A percentile compares a stretch with the other conserved stretches of the same genome.
phyloP scores from a whole-genome alignment of 495 filamentous ascomycete genomes.

The Aspergillus indologenus region DNA sequence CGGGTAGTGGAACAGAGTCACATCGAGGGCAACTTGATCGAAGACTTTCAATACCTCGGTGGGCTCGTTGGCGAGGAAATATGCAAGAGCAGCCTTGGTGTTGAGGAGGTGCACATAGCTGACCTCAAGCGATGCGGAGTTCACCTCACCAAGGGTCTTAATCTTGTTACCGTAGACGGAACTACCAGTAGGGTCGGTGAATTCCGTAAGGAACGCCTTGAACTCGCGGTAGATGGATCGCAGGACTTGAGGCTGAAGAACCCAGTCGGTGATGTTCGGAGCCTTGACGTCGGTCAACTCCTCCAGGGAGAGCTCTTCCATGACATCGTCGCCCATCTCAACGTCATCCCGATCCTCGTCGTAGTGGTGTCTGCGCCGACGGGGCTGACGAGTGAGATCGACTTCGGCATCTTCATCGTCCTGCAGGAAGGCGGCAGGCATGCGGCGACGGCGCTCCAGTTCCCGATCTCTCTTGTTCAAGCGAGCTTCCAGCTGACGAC shows the following conservation, averaged over 20 bases:
- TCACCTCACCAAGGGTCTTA: slow-evolving; percentile 89
- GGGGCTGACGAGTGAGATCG: slow-evolving; percentile 77
- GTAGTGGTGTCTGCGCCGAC: slow-evolving; percentile 78
- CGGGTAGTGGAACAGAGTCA: slow-evolving; percentile 90
- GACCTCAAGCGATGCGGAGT: slow-evolving; percentile 93
- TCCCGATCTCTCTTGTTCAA: slow-evolving; percentile 81
- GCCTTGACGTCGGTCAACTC: slow-evolving; percentile 92
- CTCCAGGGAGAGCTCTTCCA: slow-evolving; percentile 93
- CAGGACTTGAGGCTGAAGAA: slow-evolving; percentile 84
- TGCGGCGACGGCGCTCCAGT: slow-evolving; percentile 66
- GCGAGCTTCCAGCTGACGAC: slow-evolving; percentile 79
- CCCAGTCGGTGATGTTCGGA: slow-evolving; percentile 88
- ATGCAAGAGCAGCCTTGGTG: slow-evolving; percentile 93
- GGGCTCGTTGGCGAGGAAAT: slow-evolving; percentile 95
- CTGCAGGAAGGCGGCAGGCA: slow-evolving; percentile 80
- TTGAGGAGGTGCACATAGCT: slow-evolving; percentile 88
- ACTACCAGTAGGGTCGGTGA: slow-evolving; percentile 77
- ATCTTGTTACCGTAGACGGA: slow-evolving; percentile 95
- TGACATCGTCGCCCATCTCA: slow-evolving; percentile 85
- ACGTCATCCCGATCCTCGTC: slow-evolving; percentile 89
- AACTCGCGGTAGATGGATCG: slow-evolving; percentile 94
- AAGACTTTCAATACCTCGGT: slow-evolving; percentile 93
- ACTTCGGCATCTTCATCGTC: slow-evolving; percentile 84
- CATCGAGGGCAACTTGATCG: slow-evolving; percentile 94
- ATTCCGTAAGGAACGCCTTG: slow-evolving; percentile 95